phyloP scores from a whole-genome alignment of 2,329 filamentous ascomycete species.

The Cladophialophora exuberans region DNA sequence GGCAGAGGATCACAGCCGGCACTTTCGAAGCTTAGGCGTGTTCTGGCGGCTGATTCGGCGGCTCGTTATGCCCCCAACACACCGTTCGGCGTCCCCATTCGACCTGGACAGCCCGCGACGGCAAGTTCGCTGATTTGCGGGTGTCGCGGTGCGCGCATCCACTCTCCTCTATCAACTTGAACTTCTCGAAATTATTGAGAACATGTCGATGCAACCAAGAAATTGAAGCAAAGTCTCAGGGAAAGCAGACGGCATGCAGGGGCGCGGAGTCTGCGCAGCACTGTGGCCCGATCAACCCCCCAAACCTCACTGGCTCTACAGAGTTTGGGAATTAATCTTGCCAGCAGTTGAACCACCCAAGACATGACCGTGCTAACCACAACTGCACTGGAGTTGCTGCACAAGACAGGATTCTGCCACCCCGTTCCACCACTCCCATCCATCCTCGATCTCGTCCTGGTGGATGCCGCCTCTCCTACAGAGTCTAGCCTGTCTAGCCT shows the following conservation, averaged over 20 bases:
- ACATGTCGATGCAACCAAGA: conserved; percentile 9
- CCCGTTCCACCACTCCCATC: conserved; percentile 17
- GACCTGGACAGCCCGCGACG: conserved; percentile 19
- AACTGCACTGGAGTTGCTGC: conserved; percentile 25
- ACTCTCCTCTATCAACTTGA: conserved; percentile 33
- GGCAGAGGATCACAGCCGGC: conserved; percentile 22
- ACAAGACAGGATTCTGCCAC: conserved; percentile 28
- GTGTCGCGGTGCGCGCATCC: conserved; percentile 5
- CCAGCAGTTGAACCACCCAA: conserved; percentile 28
- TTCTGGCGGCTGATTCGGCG: conserved; percentile 27
- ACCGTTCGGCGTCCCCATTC: conserved; percentile 22
- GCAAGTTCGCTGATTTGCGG: conserved; percentile 25
- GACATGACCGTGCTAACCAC: conserved; percentile 27
- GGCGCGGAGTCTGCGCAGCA: conserved; percentile 18
- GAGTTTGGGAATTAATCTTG: conserved; percentile 25
- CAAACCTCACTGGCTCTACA: too few species aligned
- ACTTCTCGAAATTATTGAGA: too few species aligned
- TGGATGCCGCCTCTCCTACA: conserved; percentile 24
- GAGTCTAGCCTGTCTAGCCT: conserved; percentile 22
- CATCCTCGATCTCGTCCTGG: conserved; percentile 19
- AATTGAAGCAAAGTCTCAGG: too few species aligned
- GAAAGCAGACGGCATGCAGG: conserved; percentile 26
- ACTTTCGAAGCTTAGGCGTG: conserved; percentile 24
- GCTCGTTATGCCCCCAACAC: conserved; percentile 23
- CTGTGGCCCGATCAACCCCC: not conserved